phyloP scores from a whole-genome alignment of 129 eudicot genomes.

The Flaveria bidentis region DNA sequence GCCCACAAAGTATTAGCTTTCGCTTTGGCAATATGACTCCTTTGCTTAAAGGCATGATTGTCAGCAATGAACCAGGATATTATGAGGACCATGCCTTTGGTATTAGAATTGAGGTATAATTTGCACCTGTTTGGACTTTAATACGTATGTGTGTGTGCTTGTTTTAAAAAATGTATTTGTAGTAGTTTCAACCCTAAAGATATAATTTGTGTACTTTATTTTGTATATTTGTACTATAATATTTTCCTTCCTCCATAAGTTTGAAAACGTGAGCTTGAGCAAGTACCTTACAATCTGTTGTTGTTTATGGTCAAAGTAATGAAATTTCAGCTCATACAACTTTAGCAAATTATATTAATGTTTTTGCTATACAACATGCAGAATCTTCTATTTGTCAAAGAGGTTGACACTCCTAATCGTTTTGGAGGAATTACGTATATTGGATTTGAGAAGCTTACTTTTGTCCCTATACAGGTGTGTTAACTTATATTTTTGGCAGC shows the following conservation, averaged over 20 bases:
- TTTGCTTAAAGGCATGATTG: conserved; percentile 83
- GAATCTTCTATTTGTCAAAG: conserved; percentile 89
- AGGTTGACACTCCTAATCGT: conserved; percentile 72
- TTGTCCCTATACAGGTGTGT: conserved; percentile 90
- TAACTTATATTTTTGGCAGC: background rate
- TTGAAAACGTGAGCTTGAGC: background rate
- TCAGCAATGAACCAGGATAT: conserved; percentile 98
- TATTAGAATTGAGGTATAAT: conserved; percentile 88
- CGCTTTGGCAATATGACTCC: conserved; percentile 90
- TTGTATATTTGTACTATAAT: conserved; percentile 7
- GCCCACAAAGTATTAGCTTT: conserved; percentile 96
- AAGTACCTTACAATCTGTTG: background rate
- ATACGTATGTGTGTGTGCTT: background rate
- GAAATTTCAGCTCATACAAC: background rate
- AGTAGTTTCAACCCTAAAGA: background rate
- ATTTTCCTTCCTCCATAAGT: background rate
- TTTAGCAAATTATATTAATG: conserved; percentile 16
- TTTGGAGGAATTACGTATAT: conserved; percentile 80
- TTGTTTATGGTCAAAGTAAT: background rate
- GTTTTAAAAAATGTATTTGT: background rate
- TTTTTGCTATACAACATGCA: conserved; percentile 39
- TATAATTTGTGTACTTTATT: background rate
- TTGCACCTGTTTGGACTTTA: conserved; percentile 4
- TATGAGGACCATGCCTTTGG: conserved; percentile 96
- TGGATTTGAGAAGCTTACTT: conserved; percentile 93